Evolutionary conservation across 2,329 filamentous ascomycete species (phyloP).

Genomic region (Pseudogymnoascus sp.): DNA sequence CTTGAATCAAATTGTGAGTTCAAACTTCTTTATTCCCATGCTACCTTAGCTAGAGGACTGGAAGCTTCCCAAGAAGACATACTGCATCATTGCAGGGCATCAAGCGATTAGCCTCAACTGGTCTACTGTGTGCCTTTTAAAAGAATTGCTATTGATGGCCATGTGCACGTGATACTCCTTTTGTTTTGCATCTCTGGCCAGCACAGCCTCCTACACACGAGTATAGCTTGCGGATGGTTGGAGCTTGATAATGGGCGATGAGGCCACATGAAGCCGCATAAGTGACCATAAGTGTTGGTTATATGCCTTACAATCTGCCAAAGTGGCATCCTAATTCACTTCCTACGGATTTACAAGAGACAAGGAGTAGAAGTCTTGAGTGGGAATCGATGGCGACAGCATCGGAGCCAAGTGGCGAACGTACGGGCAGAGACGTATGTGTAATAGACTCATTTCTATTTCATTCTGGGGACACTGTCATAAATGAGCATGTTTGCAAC

Average conservation of each 20-base stretch:
- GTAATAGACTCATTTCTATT: not conserved
- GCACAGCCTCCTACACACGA: not conserved
- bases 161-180: not conserved
- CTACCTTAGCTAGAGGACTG: not conserved
- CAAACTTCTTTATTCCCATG: slow-evolving; percentile 9
- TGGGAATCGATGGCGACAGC: not conserved
- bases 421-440: not conserved
- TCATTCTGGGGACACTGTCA: not conserved
- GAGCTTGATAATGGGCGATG: not conserved
- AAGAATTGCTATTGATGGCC: slow-evolving; percentile 3
- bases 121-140: not conserved
- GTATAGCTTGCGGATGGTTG: not conserved
- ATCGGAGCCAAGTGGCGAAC: not conserved
- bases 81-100: not conserved
- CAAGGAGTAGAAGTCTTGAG: not conserved
- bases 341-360: not conserved
- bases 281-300: not conserved
- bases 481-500: not conserved
- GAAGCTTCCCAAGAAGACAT: not conserved
- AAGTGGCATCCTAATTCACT: not conserved
- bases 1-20: slow-evolving; percentile 86
- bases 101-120: not conserved
- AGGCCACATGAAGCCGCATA: not conserved
- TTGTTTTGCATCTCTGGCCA: not conserved
- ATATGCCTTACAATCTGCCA: not conserved